Conservation (phyloP, 139 green algal species). For the Chlorella sp. region DNA sequence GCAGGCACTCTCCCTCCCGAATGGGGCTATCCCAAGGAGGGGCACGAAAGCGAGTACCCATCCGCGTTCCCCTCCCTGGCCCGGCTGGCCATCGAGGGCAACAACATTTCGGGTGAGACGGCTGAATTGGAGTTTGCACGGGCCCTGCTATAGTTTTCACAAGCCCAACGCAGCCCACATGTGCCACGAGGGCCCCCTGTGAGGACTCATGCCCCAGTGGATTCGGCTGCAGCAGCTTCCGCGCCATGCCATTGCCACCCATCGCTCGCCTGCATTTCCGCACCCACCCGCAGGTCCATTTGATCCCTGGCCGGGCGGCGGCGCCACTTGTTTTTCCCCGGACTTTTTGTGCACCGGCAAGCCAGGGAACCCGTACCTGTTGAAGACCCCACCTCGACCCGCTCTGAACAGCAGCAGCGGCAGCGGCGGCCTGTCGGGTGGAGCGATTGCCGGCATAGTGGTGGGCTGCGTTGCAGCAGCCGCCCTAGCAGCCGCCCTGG, state of each 20-base stretch:
- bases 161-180: neutral
- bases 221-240: neutral
- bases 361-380: neutral
- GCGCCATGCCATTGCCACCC: neutral
- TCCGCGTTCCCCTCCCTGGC: conserved; percentile 9
- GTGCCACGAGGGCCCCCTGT: no score
- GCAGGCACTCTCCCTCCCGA: neutral
- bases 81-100: conserved; percentile 6
- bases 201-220: neutral
- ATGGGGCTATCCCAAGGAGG: conserved; percentile 1
- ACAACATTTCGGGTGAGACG: conserved; percentile 9
- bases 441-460: conserved; percentile 8
- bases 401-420: neutral
- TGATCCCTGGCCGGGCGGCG: conserved; percentile 8
- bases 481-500: neutral
- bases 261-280: neutral
- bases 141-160: neutral
- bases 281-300: neutral
- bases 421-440: conserved; percentile 1
- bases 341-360: neutral
- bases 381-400: neutral
- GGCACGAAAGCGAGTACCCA: neutral
- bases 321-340: neutral
- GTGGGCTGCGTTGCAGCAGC: neutral
- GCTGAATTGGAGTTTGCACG: neutral